Base-by-base conservation (phyloP, 177 flowering plant species). In the Vitis hybrid region DNA sequence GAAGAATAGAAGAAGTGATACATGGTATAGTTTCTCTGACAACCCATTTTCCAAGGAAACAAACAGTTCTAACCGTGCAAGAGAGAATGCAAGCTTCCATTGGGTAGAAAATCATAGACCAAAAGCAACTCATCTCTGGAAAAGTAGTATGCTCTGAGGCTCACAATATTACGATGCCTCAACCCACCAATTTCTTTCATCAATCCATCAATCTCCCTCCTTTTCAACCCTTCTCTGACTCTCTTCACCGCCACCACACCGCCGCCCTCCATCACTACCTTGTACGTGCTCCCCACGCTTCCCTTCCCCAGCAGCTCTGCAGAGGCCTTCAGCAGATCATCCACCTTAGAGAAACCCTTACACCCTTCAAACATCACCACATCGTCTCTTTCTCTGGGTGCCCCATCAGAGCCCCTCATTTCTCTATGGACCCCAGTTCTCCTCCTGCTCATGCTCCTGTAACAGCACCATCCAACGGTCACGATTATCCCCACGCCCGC, bases 81-180 rank as follows among this genome's bases (percentile, higher is more conserved):
- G 56, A 86, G 83, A 55, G 76, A 75, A 61, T 81, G 78, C 11
- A 88, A 74, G 76, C 85, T 88, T 48, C 88, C 87, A 51, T 79
- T 80, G 1, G 83, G 78, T 30, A 84, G 59, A 76, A 56, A 86
- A 73, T 88, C 89, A 51, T 76, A 83, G 63, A 86, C 82, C 62
- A 88, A 78, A 32, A 88, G 83, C 71, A 82, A 64, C 68, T 86
- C 88, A n/a, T 84, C 85, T 58, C 49, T 72, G 57, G 88, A 79
- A 26, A 64, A 67, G 68, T 80, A 83, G 60, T 74, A 88, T 6
- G 88, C 91, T 71, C 83, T 74, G 3, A 88, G 80, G 39, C 77
- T 79, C 60, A 83, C 85, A 8, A 88, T 50, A 71, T 88, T 86
- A 18, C 58, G 2, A 49, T 88, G 85, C 64, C 86, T 81, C 60